Base-by-base conservation (phyloP, 768 basidiomycete species). In the Dioszegia hungarica region DNA sequence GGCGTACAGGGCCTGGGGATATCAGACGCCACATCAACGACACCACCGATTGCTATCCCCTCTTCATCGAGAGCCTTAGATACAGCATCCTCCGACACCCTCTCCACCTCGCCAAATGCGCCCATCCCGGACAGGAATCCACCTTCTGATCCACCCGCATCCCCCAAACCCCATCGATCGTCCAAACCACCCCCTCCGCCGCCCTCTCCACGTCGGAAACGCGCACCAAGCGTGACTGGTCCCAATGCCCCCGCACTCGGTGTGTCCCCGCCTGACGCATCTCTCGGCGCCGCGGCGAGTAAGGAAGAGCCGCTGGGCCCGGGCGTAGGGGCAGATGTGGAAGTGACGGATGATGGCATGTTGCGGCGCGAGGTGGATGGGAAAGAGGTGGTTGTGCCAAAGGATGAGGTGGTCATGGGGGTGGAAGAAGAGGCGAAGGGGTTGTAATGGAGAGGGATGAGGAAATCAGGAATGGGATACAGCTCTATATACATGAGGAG, bases 261-360 rank as follows among this genome's bases (percentile, higher is more conserved):
- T 61, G 11, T 73, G n/a, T 74, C 74, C 0, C 74, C 75, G 1
- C 71, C 74, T 1, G 75, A 75, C 48, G 58, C 73, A 1, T 59
- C 65, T 15, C 49, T 77, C n/a, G 53, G 72, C 12, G 50, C 62
- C 2, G 70, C 73, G 1, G 63, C 72, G 1, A 51, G 64, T 4
- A 50, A 61, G 11, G 62, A 67, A 6, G 63, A 61, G 40, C 76
- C 75, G 0, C 55, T 74, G 0, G 76, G 76, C 20, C 76, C 72
- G 2, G 76, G 76, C 11, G 76, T 77, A 25, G 61, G 61, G 11
- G 19, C 58, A 1, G 74, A 75, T 50, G 70, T 62, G 17, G 52
- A 62, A 2, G 54, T 73, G 12, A 66, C 63, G 19, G 33, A 52
- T 6, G 64, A 69, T 19, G 74, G 74, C 5, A 59, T 72, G 58